Evolutionary conservation across 2,329 filamentous ascomycete species (phyloP), one percentile per base, ranked within the genome.

Genomic region (Phoma sp.): DNA sequence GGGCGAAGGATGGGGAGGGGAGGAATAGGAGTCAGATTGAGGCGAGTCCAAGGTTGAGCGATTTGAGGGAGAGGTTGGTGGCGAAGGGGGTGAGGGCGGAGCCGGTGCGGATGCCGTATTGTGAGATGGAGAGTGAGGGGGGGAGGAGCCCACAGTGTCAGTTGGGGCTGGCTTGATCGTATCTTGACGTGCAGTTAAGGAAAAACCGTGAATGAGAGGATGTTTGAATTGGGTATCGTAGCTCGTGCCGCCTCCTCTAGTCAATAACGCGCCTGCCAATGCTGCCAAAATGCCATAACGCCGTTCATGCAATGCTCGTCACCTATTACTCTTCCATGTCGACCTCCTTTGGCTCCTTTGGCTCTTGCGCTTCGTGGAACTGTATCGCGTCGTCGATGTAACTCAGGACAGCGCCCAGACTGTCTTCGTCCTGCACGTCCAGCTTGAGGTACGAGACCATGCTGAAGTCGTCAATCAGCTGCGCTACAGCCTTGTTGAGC

Each of bases 391-490:
- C 92, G 73, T 97, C 93, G 65, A 97, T 95, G 77, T 96, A 92
- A 80, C 92, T 96, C 64, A 97, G 76, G 21, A 96, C 88, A 1
- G 83, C 87, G 1, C 84, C 88, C 4, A 98, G 87, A 69, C 93
- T 98, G 67, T 98, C 92, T 77, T 98, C 93, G 67, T 96, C 88
- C 62, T 95, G 90, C 23, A 88, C 89, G 70, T 98, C 91, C 37
- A 98, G 81, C 78, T 93, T 91, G 52, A 97, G 81, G 72, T 96
- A 99, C 40, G 91, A 96, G 11, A 99, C 91, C 91, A 99, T 96
- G 78, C 92, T 96, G 78, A 97, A 99, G 75, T 92, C 95, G 74
- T 98, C 95, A 62, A 99, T 96, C 61, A 99, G 80, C 47, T 90
- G 86, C 1, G 91, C 95, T 5, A 99, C 93, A 0, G 93, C 93